Percentiles rank a stretch among this genome's conserved stretches.
phyloP scores from a whole-genome alignment of 345 rosid species.

The Populus deltoides region DNA sequence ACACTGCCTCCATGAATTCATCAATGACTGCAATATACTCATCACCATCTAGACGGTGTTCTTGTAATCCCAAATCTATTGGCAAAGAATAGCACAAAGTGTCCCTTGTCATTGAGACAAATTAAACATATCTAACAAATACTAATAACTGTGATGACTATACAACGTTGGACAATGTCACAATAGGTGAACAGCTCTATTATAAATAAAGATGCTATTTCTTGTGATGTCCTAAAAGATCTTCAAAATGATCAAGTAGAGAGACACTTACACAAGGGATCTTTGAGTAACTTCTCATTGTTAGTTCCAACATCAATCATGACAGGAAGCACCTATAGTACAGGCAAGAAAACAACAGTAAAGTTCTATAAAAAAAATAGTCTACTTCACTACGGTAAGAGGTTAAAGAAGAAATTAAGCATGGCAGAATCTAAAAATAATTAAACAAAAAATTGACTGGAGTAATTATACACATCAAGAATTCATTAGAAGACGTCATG shows the following conservation, averaged over 20 bases:
- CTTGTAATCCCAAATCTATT: slow-evolving; percentile 90
- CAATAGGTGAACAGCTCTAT: background rate
- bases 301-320: slow-evolving; percentile 99
- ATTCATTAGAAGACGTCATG: background rate
- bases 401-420: slow-evolving; percentile 6
- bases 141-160: background rate
- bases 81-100: slow-evolving; percentile 20
- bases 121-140: background rate
- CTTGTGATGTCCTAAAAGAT: background rate
- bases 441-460: background rate
- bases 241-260: slow-evolving; percentile 8
- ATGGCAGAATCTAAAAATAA: background rate
- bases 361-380: background rate
- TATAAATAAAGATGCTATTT: background rate
- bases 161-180: background rate
- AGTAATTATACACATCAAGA: background rate
- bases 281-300: slow-evolving; percentile 84
- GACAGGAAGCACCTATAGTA: slow-evolving; percentile 90
- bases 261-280: slow-evolving; percentile 75
- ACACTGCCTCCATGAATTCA: slow-evolving; percentile 98
- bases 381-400: background rate
- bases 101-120: background rate
- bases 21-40: slow-evolving; percentile 72
- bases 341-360: slow-evolving; percentile 6
- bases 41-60: slow-evolving; percentile 79